These are phyloP conservation scores for Achaetomiella virescens DNA, from an alignment of 495 filamentous ascomycete species.

Conservation along the genomic window DNA sequence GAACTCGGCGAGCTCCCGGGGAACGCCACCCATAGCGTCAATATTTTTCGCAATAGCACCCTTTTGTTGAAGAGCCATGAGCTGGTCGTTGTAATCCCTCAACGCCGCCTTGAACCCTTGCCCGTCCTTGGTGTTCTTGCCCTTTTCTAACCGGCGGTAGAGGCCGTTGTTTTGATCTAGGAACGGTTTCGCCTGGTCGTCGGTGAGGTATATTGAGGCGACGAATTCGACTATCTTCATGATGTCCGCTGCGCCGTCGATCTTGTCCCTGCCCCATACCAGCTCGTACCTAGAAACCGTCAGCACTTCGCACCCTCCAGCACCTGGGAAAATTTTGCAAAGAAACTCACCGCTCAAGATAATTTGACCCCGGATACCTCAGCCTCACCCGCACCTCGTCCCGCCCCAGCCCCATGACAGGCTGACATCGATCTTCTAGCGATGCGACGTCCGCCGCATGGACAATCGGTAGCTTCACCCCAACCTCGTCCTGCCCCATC, in stretches of 20 bases:
- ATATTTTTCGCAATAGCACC: constrained; percentile 67
- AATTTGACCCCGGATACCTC: constrained; percentile 66
- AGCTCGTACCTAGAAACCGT: constrained; percentile 61
- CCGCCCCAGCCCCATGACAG: constrained; percentile 39
- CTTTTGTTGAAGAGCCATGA: constrained; percentile 52
- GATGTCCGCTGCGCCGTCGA: constrained; percentile 81
- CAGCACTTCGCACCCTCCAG: constrained; percentile 1
- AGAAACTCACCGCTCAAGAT: constrained; percentile 63
- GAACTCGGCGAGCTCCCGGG: constrained; percentile 63
- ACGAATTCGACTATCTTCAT: constrained; percentile 69
- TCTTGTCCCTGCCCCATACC: constrained; percentile 71
- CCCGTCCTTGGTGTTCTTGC: constrained; percentile 56
- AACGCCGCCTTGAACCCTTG: constrained; percentile 63
- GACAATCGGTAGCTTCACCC: constrained; percentile 38
- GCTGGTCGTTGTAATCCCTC: constrained; percentile 65
- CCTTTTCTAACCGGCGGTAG: constrained; percentile 60
- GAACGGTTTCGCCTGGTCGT: constrained; percentile 57
- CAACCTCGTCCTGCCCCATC: constrained; percentile 34
- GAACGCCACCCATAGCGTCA: constrained; percentile 55
- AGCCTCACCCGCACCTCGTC: constrained; percentile 53
- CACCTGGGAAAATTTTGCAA: not conserved
- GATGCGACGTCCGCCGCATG: constrained; percentile 64
- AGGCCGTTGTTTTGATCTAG: constrained; percentile 68
- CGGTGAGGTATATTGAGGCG: constrained; percentile 64
- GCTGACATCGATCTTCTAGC: constrained; percentile 43